These are phyloP conservation scores for Colletotrichum destructivum DNA, from an alignment of 2,329 filamentous ascomycete species.

Conservation along the genomic window DNA sequence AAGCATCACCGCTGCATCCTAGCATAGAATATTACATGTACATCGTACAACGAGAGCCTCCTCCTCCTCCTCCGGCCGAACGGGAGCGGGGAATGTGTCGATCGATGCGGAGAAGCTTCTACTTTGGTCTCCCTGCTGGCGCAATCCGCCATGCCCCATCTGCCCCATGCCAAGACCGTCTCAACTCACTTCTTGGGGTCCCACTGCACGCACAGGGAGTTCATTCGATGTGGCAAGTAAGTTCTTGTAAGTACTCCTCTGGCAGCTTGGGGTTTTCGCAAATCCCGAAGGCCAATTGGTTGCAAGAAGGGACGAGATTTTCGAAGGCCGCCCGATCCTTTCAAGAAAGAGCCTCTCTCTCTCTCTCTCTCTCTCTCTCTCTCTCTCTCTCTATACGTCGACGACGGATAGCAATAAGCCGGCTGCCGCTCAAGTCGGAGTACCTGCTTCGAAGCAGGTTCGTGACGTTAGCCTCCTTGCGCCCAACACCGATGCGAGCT, in stretches of 20 bases:
- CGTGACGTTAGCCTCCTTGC: conserved; percentile 9
- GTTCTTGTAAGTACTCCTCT: conserved; percentile 4
- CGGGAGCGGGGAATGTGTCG: conserved; percentile 38
- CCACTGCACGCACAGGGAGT: conserved; percentile 1
- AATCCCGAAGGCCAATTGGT: background rate
- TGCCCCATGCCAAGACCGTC: conserved; percentile 31
- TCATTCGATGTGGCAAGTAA: conserved; percentile 19
- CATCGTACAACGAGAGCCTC: conserved; percentile 18
- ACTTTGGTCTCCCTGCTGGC: conserved; percentile 34
- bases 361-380: background rate
- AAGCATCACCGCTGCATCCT: conserved; percentile 4
- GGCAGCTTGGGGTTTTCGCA: background rate
- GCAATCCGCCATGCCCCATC: background rate
- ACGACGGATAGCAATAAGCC: conserved; percentile 15
- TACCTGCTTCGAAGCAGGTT: conserved; percentile 20
- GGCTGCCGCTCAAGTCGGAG: conserved; percentile 38
- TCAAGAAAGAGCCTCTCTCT: too few relatives aligned
- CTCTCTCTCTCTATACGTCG: conserved; percentile 2
- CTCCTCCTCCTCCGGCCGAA: conserved; percentile 28
- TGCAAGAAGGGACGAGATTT: background rate
- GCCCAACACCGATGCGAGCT: conserved; percentile 13
- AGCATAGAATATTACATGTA: background rate
- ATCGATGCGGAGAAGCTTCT: conserved; percentile 43
- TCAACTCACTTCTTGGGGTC: conserved; percentile 17
- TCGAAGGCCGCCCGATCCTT: background rate